phyloP scores from a whole-genome alignment of 495 filamentous ascomycete species.

The Terfezia boudieri region DNA sequence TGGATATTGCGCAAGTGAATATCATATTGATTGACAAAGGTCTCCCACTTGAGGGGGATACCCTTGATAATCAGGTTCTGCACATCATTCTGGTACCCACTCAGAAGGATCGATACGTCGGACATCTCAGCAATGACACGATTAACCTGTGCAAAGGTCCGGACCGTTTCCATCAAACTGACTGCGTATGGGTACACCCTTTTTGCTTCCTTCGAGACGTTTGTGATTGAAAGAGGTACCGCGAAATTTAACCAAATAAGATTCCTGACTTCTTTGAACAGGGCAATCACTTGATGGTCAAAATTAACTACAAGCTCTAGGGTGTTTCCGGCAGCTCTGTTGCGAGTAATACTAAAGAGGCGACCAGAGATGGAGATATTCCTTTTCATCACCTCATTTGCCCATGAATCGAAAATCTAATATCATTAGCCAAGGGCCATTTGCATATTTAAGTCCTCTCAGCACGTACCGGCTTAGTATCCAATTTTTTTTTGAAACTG shows the following conservation, averaged over 20 bases:
- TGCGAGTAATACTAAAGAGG: constrained; percentile 71
- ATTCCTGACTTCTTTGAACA: constrained; percentile 98
- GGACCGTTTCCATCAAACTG: constrained; percentile 90
- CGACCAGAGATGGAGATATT: constrained; percentile 77
- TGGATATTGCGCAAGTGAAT: constrained; percentile 52
- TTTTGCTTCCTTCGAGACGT: constrained; percentile 89
- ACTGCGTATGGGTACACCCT: constrained; percentile 93
- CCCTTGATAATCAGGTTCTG: constrained; percentile 65
- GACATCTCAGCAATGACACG: constrained; percentile 61
- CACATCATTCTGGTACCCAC: constrained; percentile 73
- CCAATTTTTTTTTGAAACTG: constrained; percentile 84
- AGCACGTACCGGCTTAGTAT: constrained; percentile 40
- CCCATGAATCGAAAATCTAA: constrained; percentile 74
- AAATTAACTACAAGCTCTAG: constrained; percentile 87
- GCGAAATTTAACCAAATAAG: constrained; percentile 79
- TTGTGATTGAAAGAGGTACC: constrained; percentile 82
- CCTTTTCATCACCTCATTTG: constrained; percentile 64
- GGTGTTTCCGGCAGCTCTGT: constrained; percentile 63
- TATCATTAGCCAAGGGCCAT: no score
- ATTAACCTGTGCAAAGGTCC: constrained; percentile 69
- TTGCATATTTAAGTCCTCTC: no score
- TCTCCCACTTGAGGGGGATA: constrained; percentile 80
- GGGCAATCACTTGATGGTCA: constrained; percentile 80
- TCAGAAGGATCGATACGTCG: constrained; percentile 64
- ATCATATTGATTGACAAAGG: constrained; percentile 91